A percentile compares a stretch with the other conserved stretches of the same genome.
Evolutionary conservation across 495 filamentous ascomycete species (phyloP).

Genomic region (Letharia lupina): DNA sequence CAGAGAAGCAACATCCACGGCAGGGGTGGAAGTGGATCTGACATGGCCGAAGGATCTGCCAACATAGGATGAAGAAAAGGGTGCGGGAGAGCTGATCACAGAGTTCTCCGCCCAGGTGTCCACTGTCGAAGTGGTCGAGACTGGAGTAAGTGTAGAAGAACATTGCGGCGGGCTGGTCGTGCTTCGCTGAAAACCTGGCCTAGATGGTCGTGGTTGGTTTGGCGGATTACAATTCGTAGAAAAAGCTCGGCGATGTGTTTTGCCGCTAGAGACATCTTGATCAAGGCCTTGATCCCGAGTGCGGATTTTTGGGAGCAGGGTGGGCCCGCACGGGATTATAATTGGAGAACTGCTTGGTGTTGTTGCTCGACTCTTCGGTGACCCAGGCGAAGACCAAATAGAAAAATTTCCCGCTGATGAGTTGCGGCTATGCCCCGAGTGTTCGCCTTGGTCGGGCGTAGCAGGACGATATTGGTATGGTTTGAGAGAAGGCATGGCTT

Average conservation of each 20-base stretch:
- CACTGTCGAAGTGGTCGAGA: conserved; percentile 38
- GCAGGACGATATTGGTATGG: conserved; percentile 40
- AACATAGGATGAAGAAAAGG: conserved; percentile 44
- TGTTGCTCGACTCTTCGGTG: conserved; percentile 60
- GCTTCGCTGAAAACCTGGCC: conserved; percentile 47
- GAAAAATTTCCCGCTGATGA: conserved; percentile 37
- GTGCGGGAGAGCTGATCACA: conserved; percentile 54
- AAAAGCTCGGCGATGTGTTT: conserved; percentile 44
- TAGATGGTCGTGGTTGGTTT: conserved; percentile 38
- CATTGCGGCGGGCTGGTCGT: conserved; percentile 55
- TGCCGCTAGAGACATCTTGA: conserved; percentile 39
- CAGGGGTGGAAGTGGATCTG: conserved; percentile 58
- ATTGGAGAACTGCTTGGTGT: conserved; percentile 64
- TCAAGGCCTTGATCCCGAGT: conserved; percentile 73
- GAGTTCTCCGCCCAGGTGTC: conserved; percentile 31
- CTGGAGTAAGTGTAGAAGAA: conserved; percentile 46
- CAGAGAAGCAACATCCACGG: conserved; percentile 56
- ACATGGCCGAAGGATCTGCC: conserved; percentile 43
- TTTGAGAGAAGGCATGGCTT: conserved; percentile 39
- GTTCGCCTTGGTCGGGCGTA: conserved; percentile 36
- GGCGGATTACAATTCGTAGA: conserved; percentile 49
- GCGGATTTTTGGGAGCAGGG: conserved; percentile 79
- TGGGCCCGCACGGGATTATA: conserved; percentile 63
- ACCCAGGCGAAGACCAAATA: conserved; percentile 65
- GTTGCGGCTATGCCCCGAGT: conserved; percentile 37